Base-by-base conservation (phyloP, 805 yeast species). In the Torulaspora franciscae region DNA sequence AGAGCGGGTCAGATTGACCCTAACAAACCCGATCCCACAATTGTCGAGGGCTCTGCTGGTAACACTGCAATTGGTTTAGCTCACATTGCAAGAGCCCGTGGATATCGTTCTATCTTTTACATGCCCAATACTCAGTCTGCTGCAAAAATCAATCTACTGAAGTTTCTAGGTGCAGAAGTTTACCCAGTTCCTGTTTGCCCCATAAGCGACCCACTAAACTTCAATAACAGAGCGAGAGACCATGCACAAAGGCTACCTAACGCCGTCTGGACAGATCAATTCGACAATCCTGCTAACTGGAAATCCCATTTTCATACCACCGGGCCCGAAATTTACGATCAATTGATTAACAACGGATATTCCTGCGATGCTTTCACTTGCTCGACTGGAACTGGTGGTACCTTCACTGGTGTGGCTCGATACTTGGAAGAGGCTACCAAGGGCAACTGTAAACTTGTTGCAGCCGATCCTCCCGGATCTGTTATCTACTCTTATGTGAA, bases 401-500 rank as follows among this genome's bases (percentile, higher is more conserved):
- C 96, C 2, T 80, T 85, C 65, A 87, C 96, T 2, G 97, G 97
- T 39, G 74, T 79, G 32, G 80, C 96, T 3, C 74, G 90, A 45
- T 89, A 78, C 64, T 73, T 90, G 55, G 85, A 89, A 67, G 76
- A 76, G 4, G 76, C 80, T 35, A 77, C 86, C 27, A 70, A 75
- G 51, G 85, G 86, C 14, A 62, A 68, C 13, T 79, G 80, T 37
- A 76, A 80, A 64, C 71, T 83, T 34, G 80, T 74, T 42, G 77
- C 87, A 47, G 95, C 97, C 1, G 97, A 90, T 65, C 96, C 97
- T 17, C 96, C 96, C 10, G 96, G 97, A 46, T 82, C 93, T 3
- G 85, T 85, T 40, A 73, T 90, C 37, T 86, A 85, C 68, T 78
- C 88, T 7, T 88, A 82, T 61, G 79, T 90, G 48, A 80, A 78